Conservation (phyloP, 306 rosid species). For the Acmispon strigosus region DNA sequence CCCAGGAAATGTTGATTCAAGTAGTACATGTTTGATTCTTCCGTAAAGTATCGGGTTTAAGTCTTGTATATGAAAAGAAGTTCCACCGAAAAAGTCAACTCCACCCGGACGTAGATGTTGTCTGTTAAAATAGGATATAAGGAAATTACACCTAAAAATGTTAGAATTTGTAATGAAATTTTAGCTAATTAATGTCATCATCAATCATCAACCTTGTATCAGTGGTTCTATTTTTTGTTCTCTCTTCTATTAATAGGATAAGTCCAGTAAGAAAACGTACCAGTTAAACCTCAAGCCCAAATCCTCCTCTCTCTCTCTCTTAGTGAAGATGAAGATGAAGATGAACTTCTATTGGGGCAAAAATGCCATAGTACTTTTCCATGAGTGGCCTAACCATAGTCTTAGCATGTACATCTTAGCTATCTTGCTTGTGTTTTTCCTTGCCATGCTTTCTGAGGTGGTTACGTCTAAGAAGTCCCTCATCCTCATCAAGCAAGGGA, state of each 20-base stretch:
- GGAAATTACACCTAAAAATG: too few species aligned
- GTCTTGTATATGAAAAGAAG: too few species aligned
- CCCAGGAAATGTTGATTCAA: too few species aligned
- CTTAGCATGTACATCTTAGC: conserved; percentile 46
- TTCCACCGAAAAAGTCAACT: too few species aligned
- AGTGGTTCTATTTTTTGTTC: too few species aligned
- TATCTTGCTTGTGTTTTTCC: conserved; percentile 38
- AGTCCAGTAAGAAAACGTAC: too few species aligned
- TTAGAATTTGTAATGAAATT: background rate
- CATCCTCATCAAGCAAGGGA: conserved; percentile 1
- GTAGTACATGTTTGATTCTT: too few species aligned
- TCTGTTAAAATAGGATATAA: too few species aligned
- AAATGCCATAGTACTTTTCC: conserved; percentile 46
- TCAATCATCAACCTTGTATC: background rate
- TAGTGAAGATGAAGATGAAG: conserved; percentile 22
- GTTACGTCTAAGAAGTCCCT: conserved; percentile 17
- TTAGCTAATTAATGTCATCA: background rate
- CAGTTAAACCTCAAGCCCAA: too few species aligned
- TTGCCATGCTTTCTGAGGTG: conserved; percentile 39
- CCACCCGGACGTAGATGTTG: too few species aligned
- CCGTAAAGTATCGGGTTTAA: too few species aligned
- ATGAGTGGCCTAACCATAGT: conserved; percentile 48
- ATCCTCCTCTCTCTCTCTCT: too few species aligned
- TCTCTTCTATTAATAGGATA: background rate
- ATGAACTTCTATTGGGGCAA: conserved; percentile 68